Conservation (phyloP, 1,284 basidiomycete species). For the Earliella scabrosa region DNA sequence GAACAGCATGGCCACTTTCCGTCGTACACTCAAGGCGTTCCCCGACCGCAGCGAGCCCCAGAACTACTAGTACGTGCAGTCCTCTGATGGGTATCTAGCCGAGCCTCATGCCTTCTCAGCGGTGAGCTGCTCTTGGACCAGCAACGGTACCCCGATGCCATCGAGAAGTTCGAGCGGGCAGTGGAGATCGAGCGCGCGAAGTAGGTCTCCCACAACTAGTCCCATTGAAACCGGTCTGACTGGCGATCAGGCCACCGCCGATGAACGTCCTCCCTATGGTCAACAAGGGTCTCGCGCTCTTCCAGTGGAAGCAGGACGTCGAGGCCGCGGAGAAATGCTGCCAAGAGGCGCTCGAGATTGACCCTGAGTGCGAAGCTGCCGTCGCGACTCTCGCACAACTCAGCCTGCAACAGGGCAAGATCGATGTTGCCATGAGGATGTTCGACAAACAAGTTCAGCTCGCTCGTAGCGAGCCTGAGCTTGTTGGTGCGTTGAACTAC, state of each 20-base stretch:
- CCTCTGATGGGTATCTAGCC: background rate
- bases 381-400: conserved; percentile 96
- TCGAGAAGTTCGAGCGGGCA: conserved; percentile 95
- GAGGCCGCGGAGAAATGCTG: conserved; percentile 85
- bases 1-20: conserved; percentile 90
- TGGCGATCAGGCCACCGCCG: conserved; percentile 51
- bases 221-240: background rate
- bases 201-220: conserved; percentile 45
- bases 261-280: conserved; percentile 91
- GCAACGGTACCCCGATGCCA: conserved; percentile 86
- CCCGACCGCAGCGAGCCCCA: conserved; percentile 84
- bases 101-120: conserved; percentile 46
- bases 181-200: conserved; percentile 86
- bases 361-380: conserved; percentile 95
- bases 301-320: conserved; percentile 96
- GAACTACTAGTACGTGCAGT: conserved; percentile 83
- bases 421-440: conserved; percentile 86
- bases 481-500: conserved; percentile 89
- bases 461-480: conserved; percentile 90
- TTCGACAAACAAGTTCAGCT: conserved; percentile 87
- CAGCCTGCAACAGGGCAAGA: conserved; percentile 89
- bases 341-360: conserved; percentile 85
- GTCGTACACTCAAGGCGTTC: conserved; percentile 81
- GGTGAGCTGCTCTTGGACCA: conserved; percentile 97
- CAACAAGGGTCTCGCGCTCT: conserved; percentile 96